Percentiles rank a stretch among this genome's conserved stretches.
phyloP scores from a whole-genome alignment of 2,329 filamentous ascomycete species.

The Neofusicoccum kwambonambiense region DNA sequence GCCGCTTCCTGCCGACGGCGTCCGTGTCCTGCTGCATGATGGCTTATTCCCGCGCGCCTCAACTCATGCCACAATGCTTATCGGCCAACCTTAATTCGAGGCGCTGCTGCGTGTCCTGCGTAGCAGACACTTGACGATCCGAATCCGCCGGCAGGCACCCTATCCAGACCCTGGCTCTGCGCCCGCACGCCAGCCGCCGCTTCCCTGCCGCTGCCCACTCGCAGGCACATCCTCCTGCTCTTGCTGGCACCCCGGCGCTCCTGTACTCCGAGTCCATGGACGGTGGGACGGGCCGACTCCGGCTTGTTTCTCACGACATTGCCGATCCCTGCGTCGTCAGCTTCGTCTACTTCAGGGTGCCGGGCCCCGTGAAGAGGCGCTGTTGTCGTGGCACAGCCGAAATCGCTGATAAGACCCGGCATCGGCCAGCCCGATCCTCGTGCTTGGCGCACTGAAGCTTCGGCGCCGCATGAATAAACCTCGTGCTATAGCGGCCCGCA shows the following conservation, averaged over 20 bases:
- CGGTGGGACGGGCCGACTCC: not conserved
- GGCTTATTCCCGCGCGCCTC: too few relatives aligned
- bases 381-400: not conserved
- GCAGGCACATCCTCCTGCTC: not conserved
- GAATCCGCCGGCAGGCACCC: too few relatives aligned
- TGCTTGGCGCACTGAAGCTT: not conserved
- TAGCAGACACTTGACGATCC: too few relatives aligned
- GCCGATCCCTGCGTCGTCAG: conserved; percentile 12
- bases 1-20: not conserved
- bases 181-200: not conserved
- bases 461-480: not conserved
- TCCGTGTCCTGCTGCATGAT: too few relatives aligned
- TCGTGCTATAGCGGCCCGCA: not conserved
- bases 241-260: too few relatives aligned
- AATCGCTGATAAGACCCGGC: not conserved
- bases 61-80: too few relatives aligned
- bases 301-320: not conserved
- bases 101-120: too few relatives aligned
- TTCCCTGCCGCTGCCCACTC: not conserved
- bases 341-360: conserved; percentile 6
- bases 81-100: too few relatives aligned
- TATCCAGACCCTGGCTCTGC: too few relatives aligned
- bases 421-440: not conserved
- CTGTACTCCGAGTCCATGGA: not conserved
- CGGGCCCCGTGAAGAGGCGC: not conserved